Evolutionary conservation across 768 basidiomycete genomes (phyloP).

Genomic region (Guyanaporus albipodus): DNA sequence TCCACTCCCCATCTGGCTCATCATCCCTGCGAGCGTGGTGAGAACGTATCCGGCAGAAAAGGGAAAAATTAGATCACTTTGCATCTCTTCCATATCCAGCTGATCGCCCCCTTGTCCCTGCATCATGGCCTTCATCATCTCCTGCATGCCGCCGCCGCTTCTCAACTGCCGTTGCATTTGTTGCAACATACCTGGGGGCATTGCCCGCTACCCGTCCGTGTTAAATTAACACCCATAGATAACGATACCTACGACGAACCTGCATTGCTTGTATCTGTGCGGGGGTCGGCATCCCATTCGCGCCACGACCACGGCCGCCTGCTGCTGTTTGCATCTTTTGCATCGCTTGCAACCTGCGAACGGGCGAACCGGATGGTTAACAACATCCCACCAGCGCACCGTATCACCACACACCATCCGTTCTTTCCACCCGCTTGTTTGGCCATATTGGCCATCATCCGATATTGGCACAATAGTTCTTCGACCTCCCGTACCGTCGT

Average conservation of each 20-base stretch:
- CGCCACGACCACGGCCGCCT: conserved; percentile 82
- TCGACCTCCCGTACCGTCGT: conserved; percentile 98
- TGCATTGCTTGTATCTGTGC: conserved; percentile 95
- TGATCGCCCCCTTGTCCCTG: conserved; percentile 89
- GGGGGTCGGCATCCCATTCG: conserved; percentile 85
- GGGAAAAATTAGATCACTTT: conserved; percentile 50
- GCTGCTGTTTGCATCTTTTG: conserved; percentile 90
- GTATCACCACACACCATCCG: conserved; percentile 60
- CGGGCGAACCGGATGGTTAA: conserved; percentile 3
- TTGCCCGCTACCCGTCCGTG: conserved; percentile 56
- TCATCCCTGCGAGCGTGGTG: conserved; percentile 58
- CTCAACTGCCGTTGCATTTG: conserved; percentile 85
- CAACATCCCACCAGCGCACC: background rate
- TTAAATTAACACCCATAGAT: conserved; percentile 3
- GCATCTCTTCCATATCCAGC: conserved; percentile 93
- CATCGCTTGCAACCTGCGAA: conserved; percentile 69
- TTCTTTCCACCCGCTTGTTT: conserved; percentile 98
- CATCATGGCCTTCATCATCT: conserved; percentile 99
- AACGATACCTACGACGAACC: conserved; percentile 40
- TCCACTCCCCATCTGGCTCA: conserved; percentile 77
- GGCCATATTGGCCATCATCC: conserved; percentile 99
- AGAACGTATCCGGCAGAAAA: conserved; percentile 5
- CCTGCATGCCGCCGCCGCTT: conserved; percentile 86
- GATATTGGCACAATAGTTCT: conserved; percentile 91
- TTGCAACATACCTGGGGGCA: conserved; percentile 94